Evolutionary conservation across 2,329 filamentous ascomycete genomes (phyloP).

Genomic region (Calonectria honghensis): DNA sequence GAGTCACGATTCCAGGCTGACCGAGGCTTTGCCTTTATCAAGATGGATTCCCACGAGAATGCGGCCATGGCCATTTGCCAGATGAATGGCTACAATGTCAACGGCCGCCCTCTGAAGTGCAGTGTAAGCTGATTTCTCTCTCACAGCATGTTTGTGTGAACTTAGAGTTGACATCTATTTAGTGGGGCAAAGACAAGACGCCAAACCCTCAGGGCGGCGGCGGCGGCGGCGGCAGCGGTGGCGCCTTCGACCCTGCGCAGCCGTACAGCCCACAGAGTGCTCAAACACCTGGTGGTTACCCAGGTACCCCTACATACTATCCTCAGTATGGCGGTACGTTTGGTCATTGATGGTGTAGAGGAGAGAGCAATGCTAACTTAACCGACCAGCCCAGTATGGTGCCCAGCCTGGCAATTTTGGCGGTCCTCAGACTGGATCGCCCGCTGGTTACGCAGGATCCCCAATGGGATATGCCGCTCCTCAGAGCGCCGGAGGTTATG

Average conservation of each 20-base stretch:
- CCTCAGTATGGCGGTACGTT: constrained; percentile 91
- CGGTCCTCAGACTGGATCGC: constrained; percentile 76
- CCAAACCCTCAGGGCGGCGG: constrained; percentile 80
- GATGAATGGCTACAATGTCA: constrained; percentile 97
- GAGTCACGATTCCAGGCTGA: constrained; percentile 99
- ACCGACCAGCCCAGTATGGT: constrained; percentile 70
- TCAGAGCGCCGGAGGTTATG: constrained; percentile 88
- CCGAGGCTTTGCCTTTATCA: constrained; percentile 98
- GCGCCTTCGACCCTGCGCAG: constrained; percentile 84
- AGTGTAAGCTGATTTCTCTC: constrained; percentile 81
- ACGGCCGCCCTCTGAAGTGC: constrained; percentile 97
- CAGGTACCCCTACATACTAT: constrained; percentile 90
- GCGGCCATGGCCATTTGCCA: constrained; percentile 99
- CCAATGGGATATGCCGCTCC: constrained; percentile 83
- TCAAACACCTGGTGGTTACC: constrained; percentile 81
- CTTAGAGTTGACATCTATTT: constrained; percentile 49
- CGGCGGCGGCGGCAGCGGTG: constrained; percentile 61
- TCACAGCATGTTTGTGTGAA: constrained; percentile 24
- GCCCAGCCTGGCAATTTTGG: constrained; percentile 82
- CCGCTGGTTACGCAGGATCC: constrained; percentile 78
- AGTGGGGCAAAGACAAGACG: constrained; percentile 99
- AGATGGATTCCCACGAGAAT: constrained; percentile 99
- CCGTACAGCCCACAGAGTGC: constrained; percentile 83
- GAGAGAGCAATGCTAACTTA: constrained; percentile 53
- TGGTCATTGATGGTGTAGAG: constrained; percentile 39